Evolutionary conservation across 805 yeast species (phyloP), one percentile per base, ranked within the genome.

Genomic region (Komagataella populi): DNA sequence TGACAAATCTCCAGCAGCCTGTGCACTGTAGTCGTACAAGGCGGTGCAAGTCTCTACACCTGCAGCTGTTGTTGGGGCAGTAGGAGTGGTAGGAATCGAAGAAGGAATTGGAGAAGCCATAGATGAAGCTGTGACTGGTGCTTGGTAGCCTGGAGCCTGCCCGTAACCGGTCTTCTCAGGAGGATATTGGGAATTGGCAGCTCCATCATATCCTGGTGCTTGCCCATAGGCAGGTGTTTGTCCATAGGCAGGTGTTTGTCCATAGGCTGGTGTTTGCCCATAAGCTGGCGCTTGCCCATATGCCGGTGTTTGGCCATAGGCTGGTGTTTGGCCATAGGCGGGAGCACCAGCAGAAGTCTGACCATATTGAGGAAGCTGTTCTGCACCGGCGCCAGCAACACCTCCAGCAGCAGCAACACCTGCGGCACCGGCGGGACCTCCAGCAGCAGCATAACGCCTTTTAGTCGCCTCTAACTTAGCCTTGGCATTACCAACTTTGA

Each of bases 21-120:
- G 97, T 0, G 98, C 96, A 6, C 83, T 70, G 66, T 87, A 91
- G 61, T 90, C 97, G 64, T 90, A 91, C 50, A 90, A 66, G 0
- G 99, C 96, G 10, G 96, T 85, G 61, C 96, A 89, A 12, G 84
- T 77, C 59, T 80, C 83, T 3, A 63, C 70, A 3, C 66, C 70
- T 7, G 73, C 61, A n/a, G 68, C 64, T 8, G 70, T 63, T 7
- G 68, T 62, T 1, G 73, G 59, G 4, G 71, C 52, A 17, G 64
- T 56, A 47, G 63, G 58, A 57, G 63, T 46, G 53, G 65, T 55
- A 45, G 62, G 56, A 48, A 62, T 56, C 52, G 61, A 50, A 22
- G 62, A 55, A 17, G 18, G 17, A n/a, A 47, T 14, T 4, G 51
- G 14, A 17, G 51, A 30, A n/a, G 46, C 53, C 5, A 60, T 57